phyloP scores from a whole-genome alignment of 2,329 filamentous ascomycete species.

The Chrysoporthe austroafricana region DNA sequence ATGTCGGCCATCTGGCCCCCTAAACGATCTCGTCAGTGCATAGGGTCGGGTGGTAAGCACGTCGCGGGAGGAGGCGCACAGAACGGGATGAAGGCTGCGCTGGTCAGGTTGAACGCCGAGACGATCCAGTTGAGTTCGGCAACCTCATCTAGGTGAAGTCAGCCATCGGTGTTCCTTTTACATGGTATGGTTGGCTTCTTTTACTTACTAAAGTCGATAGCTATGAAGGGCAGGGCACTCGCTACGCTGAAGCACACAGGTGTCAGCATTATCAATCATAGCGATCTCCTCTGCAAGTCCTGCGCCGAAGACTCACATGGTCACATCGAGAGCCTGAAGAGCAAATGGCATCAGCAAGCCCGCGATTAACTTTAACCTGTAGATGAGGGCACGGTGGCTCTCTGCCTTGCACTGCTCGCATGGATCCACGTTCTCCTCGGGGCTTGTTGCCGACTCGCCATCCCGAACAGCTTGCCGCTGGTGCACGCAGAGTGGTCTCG shows the following conservation, averaged over 20 bases:
- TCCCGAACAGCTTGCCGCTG: conserved; percentile 15
- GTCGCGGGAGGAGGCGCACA: conserved; percentile 40
- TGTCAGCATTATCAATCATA: not conserved
- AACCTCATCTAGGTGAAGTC: conserved; percentile 46
- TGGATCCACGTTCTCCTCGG: not conserved
- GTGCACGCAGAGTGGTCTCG: conserved; percentile 13
- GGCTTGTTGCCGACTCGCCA: not conserved
- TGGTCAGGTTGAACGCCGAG: conserved; percentile 70
- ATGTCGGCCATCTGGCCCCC: conserved; percentile 65
- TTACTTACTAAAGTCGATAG: conserved; percentile 61
- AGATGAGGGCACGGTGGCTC: conserved; percentile 18
- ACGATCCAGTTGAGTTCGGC: conserved; percentile 71
- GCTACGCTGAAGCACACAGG: conserved; percentile 42
- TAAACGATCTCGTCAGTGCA: not conserved
- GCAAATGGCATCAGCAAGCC: conserved; percentile 64
- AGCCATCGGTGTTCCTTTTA: conserved; percentile 1
- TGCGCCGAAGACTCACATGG: conserved; percentile 42
- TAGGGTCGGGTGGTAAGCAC: not conserved
- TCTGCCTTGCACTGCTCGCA: conserved; percentile 21
- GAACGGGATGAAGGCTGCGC: conserved; percentile 68
- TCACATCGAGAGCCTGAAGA: conserved; percentile 49
- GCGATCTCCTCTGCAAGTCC: not conserved
- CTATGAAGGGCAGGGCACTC: conserved; percentile 65
- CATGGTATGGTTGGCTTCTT: not conserved
- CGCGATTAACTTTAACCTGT: conserved; percentile 21